These are phyloP conservation scores for Prunus armeniaca DNA, from an alignment of 306 rosid species.

Conservation along the genomic window DNA sequence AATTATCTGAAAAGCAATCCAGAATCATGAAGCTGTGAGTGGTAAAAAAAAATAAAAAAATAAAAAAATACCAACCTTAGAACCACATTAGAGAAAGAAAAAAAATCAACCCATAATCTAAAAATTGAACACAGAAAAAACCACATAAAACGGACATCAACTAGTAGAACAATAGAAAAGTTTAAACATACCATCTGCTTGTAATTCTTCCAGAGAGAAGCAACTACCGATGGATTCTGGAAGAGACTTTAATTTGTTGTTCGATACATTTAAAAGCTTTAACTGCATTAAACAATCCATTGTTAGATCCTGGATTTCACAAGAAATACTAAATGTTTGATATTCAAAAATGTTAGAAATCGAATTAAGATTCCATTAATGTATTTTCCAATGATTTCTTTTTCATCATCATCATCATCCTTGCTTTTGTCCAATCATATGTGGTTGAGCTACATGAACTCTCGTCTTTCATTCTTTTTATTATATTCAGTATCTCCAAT, in stretches of 20 bases:
- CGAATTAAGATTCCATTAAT: background rate
- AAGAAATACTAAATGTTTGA: slow-evolving; percentile 12
- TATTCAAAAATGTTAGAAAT: slow-evolving; percentile 1
- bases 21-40: slow-evolving; percentile 22
- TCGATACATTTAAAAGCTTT: slow-evolving; percentile 73
- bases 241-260: slow-evolving; percentile 71
- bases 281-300: slow-evolving; percentile 59
- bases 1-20: slow-evolving; percentile 69
- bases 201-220: slow-evolving; percentile 93
- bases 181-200: slow-evolving; percentile 68
- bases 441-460: background rate
- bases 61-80: background rate
- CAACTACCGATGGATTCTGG: slow-evolving; percentile 97
- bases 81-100: background rate
- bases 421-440: no score
- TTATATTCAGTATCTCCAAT: background rate
- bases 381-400: slow-evolving; percentile 8
- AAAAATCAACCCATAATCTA: background rate
- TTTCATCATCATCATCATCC: no score
- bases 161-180: background rate
- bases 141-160: background rate
- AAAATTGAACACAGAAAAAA: background rate
- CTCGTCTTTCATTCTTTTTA: background rate
- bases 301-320: slow-evolving; percentile 24
- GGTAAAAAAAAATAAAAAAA: no score